phyloP scores from a whole-genome alignment of 2,329 filamentous ascomycete genomes.

The Cercospora sesami region DNA sequence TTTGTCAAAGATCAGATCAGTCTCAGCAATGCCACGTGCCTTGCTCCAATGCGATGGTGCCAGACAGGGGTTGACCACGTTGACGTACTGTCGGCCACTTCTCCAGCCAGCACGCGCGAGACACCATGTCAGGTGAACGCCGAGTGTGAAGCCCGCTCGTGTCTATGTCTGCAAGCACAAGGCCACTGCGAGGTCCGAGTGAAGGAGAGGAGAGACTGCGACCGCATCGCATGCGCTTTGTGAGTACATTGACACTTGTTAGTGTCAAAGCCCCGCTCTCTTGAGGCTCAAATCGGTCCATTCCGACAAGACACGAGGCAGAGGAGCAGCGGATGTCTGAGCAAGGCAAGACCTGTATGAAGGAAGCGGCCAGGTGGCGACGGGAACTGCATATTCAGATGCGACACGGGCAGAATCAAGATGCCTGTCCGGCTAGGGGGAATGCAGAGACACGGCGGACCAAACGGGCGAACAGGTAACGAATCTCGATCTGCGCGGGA shows the following conservation, averaged over 20 bases:
- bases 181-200: neutral
- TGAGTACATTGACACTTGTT: neutral
- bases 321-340: neutral
- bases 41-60: neutral
- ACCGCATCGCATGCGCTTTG: neutral
- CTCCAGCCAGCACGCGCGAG: neutral
- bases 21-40: slow-evolving; percentile 17
- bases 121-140: slow-evolving; percentile 12
- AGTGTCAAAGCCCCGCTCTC: neutral
- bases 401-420: neutral
- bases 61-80: slow-evolving; percentile 9
- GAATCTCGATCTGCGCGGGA: neutral
- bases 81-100: slow-evolving; percentile 9
- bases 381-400: neutral
- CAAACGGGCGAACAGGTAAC: neutral
- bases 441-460: neutral
- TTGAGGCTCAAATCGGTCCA: neutral
- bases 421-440: neutral
- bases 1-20: slow-evolving; percentile 6
- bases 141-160: slow-evolving; percentile 2
- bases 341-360: neutral
- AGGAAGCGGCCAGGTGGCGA: neutral
- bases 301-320: neutral
- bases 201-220: neutral
- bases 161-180: slow-evolving; percentile 3